These are phyloP conservation scores for Bidens hawaiensis DNA, from an alignment of 140 eudicot species.

Conservation along the genomic window DNA sequence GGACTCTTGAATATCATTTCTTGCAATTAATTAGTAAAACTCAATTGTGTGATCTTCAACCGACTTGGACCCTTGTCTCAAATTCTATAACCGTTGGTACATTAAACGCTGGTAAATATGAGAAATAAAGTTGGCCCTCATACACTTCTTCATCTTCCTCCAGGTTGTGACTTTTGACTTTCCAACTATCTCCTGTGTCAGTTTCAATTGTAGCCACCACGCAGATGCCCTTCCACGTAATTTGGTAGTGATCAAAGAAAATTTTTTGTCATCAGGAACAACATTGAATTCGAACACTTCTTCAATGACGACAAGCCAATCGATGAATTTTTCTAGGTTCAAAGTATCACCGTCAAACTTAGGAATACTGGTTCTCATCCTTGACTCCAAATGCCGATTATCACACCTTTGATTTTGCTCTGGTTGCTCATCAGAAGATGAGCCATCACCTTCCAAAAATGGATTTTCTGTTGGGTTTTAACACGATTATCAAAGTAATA, in stretches of 20 bases:
- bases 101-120: background rate
- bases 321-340: background rate
- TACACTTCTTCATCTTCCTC: constrained; percentile 12
- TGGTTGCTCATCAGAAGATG: too few species aligned
- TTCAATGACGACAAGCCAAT: background rate
- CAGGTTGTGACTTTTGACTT: background rate
- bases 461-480: too few species aligned
- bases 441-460: too few species aligned
- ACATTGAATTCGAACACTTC: constrained; percentile 12
- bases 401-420: too few species aligned
- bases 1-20: background rate
- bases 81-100: constrained; percentile 3
- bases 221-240: background rate
- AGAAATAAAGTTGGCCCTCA: constrained; percentile 1
- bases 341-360: constrained; percentile 4
- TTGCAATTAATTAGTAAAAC: constrained; percentile 8
- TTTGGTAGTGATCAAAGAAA: constrained; percentile 1
- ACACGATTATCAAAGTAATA: too few species aligned
- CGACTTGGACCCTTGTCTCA: background rate
- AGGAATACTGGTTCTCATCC: background rate
- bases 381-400: background rate
- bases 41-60: constrained; percentile 11
- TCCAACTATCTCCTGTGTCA: background rate
- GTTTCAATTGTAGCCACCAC: constrained; percentile 5
- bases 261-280: background rate